phyloP scores from a whole-genome alignment of 306 rosid genomes.

The Dalbergia cultrata region DNA sequence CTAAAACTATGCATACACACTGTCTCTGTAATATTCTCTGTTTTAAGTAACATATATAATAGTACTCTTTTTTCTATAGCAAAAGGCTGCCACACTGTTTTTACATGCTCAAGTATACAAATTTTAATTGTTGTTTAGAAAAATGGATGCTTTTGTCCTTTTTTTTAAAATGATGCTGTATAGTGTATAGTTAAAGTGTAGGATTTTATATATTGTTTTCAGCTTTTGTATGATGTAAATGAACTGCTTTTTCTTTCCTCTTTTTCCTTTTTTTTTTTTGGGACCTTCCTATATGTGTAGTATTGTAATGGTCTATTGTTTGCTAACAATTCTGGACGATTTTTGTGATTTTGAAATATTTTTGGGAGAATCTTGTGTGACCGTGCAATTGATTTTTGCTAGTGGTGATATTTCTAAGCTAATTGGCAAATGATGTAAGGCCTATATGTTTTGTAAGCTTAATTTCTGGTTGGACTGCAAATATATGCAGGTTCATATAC shows the following conservation, averaged over 20 bases:
- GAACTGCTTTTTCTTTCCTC: background rate
- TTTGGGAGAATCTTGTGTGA: background rate
- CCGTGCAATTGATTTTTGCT: background rate
- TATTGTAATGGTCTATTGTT: background rate
- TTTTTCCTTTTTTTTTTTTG: no score
- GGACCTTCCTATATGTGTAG: background rate
- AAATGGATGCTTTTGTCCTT: background rate
- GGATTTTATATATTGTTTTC: background rate
- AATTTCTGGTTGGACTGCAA: constrained; percentile 42
- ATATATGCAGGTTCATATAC: constrained; percentile 48
- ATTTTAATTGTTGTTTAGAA: background rate
- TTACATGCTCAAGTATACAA: background rate
- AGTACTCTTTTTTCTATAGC: background rate
- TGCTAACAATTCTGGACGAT: background rate
- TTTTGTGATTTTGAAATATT: background rate
- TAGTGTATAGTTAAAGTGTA: no score
- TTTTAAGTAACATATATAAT: background rate
- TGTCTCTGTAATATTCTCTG: background rate
- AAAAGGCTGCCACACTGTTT: background rate
- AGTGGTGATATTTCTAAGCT: constrained; percentile 24
- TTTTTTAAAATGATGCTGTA: background rate
- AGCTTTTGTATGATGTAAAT: background rate
- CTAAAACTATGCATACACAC: background rate
- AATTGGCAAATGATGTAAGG: background rate
- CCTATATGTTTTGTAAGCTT: background rate